Evolutionary conservation across 208 protist genomes (phyloP), one percentile per base, ranked within the genome.

Genomic region (Leishmania martiniquensis): DNA sequence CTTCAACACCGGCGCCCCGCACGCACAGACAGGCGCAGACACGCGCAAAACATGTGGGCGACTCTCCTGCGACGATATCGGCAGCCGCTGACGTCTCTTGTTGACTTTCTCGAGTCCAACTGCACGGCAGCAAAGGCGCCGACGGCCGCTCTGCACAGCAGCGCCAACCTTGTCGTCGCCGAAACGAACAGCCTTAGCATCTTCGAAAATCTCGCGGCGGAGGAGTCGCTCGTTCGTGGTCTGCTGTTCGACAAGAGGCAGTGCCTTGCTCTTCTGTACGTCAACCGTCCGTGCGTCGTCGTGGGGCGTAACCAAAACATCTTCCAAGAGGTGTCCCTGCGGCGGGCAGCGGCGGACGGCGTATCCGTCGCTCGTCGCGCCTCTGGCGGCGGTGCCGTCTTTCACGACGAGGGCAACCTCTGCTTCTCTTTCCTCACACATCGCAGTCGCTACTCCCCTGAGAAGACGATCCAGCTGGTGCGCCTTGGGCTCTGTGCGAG

Each of bases 251-350:
- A 72, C 25, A 75, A 78, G 47, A 67, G 69, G 6, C 74, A 92
- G 76, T 74, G 67, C 15, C 68, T 93, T 52, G 72, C 95, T 17
- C 84, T 96, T 37, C 68, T 93, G 60, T 96, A 97, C 85, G 68
- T 87, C n/a, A 96, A 96, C 72, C 49, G 62, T 2, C 92, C 94
- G 0, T 97, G 94, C 72, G 90, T 96, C 3, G 94, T 97, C 20
- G 77, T 97, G 42, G 94, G 94, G 0, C 75, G 92, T 7, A 97
- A 97, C 71, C 94, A 97, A 59, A 96, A 96, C 75, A 77, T 89
- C 15, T 87, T 93, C 42, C 76, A 84, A 12, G 92, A 97, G 76
- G 89, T 95, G 20, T 51, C 89, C 54, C 60, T 96, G 45, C 85
- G 85, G 1, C 75, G 80, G 2, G 80, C 86, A 0, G 69, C 72